A percentile compares a stretch with the other conserved stretches of the same genome.
Evolutionary conservation across 2,329 filamentous ascomycete genomes (phyloP).

Genomic region (Capronia epimyces): DNA sequence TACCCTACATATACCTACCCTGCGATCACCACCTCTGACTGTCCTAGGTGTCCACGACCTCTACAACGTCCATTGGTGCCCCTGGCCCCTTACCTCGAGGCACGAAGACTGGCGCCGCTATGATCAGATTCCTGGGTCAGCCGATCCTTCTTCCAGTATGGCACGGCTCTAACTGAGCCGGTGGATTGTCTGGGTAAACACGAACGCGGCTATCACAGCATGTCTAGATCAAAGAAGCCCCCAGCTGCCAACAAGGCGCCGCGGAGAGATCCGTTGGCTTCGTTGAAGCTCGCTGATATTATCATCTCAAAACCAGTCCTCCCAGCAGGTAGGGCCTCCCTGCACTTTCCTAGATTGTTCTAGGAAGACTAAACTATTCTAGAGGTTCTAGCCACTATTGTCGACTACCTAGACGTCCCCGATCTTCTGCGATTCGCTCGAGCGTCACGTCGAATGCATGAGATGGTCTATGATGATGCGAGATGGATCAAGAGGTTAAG

Average conservation of each 20-base stretch:
- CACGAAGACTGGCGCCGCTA: background rate
- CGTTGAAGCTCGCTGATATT: constrained; percentile 75
- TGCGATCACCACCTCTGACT: too few relatives aligned
- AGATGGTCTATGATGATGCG: constrained; percentile 98
- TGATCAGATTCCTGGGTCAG: background rate
- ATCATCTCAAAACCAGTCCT: constrained; percentile 70
- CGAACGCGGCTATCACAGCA: constrained; percentile 1
- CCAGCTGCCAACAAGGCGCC: constrained; percentile 30
- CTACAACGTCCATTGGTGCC: background rate
- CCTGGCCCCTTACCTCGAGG: background rate
- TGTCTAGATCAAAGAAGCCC: constrained; percentile 49
- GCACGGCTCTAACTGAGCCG: background rate
- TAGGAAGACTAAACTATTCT: constrained; percentile 29
- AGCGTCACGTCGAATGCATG: constrained; percentile 77
- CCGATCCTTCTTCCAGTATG: background rate
- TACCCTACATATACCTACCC: too few relatives aligned
- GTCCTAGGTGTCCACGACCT: background rate
- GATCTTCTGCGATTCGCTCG: constrained; percentile 83
- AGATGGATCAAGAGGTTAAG: constrained; percentile 85
- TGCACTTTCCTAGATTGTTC: constrained; percentile 5
- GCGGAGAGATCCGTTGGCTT: constrained; percentile 59
- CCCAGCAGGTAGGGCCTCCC: constrained; percentile 61
- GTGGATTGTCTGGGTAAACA: background rate
- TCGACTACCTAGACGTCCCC: constrained; percentile 80
- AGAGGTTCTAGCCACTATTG: constrained; percentile 83